Conservation (phyloP, 306 rosid species). For the Spatholobus suberectus region DNA sequence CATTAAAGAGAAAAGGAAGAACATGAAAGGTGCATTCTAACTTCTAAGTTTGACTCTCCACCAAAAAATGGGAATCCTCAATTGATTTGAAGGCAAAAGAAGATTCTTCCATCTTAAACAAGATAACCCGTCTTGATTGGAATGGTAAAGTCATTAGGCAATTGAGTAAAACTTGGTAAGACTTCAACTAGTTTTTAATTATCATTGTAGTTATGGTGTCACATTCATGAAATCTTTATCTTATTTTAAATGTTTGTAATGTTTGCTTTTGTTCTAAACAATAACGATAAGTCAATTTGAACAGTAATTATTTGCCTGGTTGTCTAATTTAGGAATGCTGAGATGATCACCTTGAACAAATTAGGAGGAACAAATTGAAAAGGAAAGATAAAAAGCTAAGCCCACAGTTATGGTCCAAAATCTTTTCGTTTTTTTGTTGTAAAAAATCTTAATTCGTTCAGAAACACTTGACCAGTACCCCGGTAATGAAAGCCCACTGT, state of each 20-base stretch:
- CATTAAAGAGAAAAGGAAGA: slow-evolving; percentile 41
- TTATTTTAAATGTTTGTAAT: not conserved
- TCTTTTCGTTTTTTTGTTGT: not conserved
- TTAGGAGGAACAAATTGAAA: not conserved
- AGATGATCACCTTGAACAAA: not conserved
- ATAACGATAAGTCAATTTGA: slow-evolving; percentile 9
- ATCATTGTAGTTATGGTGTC: slow-evolving; percentile 43
- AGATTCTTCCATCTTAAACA: slow-evolving; percentile 44
- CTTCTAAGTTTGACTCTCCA: slow-evolving; percentile 54
- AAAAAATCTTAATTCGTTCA: no score
- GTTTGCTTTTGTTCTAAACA: slow-evolving; percentile 27
- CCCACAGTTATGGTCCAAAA: not conserved
- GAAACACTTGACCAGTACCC: not conserved
- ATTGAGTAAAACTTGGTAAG: slow-evolving; percentile 26
- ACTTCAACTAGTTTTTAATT: slow-evolving; percentile 41
- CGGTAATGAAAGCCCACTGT: no score
- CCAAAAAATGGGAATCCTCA: slow-evolving; percentile 35
- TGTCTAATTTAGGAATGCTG: not conserved
- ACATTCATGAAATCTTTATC: slow-evolving; percentile 36
- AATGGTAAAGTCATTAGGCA: slow-evolving; percentile 36
- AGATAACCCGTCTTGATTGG: slow-evolving; percentile 28
- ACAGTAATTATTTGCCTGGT: slow-evolving; percentile 21
- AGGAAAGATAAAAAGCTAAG: not conserved
- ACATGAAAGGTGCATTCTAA: slow-evolving; percentile 53
- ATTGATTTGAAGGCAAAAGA: slow-evolving; percentile 40